Percentiles rank a stretch among this genome's conserved stretches.
Conservation (phyloP, 1,284 basidiomycete genomes). For the Trichosporon sp. region DNA sequence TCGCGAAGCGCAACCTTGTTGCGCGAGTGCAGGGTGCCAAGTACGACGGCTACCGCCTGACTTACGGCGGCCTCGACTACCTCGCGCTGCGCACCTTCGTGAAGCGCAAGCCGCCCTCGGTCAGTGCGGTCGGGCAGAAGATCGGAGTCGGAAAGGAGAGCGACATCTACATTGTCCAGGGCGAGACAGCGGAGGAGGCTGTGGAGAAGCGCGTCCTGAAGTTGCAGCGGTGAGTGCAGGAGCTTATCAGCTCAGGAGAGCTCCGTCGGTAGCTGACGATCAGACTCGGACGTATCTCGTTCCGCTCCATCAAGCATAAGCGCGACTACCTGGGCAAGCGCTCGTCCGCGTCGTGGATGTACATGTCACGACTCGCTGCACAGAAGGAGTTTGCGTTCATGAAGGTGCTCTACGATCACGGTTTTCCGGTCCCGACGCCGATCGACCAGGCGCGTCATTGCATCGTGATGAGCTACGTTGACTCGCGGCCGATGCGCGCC, state of each 20-base stretch:
- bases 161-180: constrained; percentile 85
- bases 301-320: constrained; percentile 94
- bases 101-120: constrained; percentile 70
- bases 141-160: constrained; percentile 98
- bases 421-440: constrained; percentile 87
- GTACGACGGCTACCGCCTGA: constrained; percentile 95
- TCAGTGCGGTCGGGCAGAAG: constrained; percentile 85
- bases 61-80: constrained; percentile 96
- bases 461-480: constrained; percentile 92
- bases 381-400: constrained; percentile 98
- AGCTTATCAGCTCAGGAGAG: neutral
- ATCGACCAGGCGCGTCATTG: constrained; percentile 93
- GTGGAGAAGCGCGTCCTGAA: constrained; percentile 86
- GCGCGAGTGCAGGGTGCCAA: constrained; percentile 85
- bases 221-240: constrained; percentile 67
- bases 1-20: constrained; percentile 88
- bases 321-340: constrained; percentile 95
- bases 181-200: constrained; percentile 58
- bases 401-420: constrained; percentile 93
- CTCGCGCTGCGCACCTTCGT: constrained; percentile 89
- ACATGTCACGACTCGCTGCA: constrained; percentile 92
- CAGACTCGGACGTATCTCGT: constrained; percentile 91
- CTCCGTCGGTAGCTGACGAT: neutral
- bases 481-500: constrained; percentile 95
- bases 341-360: constrained; percentile 98